Percentiles rank a stretch among this genome's conserved stretches.
These are phyloP conservation scores for Schizosaccharomyces pombe DNA, from an alignment of 805 yeast genomes.

Conservation along the genomic window DNA sequence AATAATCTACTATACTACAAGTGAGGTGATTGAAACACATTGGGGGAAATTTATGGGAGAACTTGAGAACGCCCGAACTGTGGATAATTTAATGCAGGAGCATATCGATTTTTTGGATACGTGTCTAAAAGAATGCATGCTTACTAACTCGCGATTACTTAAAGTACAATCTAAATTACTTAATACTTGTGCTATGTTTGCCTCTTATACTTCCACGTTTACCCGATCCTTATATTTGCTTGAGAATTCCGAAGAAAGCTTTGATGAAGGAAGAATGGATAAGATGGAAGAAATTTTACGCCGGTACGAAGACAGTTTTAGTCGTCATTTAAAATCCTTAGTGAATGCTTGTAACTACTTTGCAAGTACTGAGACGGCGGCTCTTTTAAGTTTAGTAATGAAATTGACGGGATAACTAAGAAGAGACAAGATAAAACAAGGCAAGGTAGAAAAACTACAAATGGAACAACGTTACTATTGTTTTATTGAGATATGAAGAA, in stretches of 20 bases:
- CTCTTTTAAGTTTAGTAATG: conserved; percentile 21
- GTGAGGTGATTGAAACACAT: conserved; percentile 34
- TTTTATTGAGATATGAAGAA: too few species aligned
- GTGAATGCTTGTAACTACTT: conserved; percentile 20
- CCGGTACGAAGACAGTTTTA: conserved; percentile 18
- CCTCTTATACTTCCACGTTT: conserved; percentile 26
- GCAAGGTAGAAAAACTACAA: too few species aligned
- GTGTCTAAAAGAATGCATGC: conserved; percentile 38
- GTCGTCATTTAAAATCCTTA: conserved; percentile 21
- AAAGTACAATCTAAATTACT: conserved; percentile 15
- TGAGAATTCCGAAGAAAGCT: conserved; percentile 8
- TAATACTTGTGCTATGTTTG: conserved; percentile 21
- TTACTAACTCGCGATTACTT: conserved; percentile 35
- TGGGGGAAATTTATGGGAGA: conserved; percentile 21
- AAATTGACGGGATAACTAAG: conserved; percentile 12
- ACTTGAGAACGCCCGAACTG: conserved; percentile 16
- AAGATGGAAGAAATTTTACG: conserved; percentile 13
- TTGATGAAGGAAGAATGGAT: conserved; percentile 9
- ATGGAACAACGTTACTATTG: too few species aligned
- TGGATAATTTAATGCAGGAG: conserved; percentile 22
- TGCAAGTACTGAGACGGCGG: conserved; percentile 25
- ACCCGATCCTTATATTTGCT: conserved; percentile 6
- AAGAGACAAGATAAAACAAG: not conserved
- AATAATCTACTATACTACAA: conserved; percentile 30
- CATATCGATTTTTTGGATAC: conserved; percentile 39